Base-by-base conservation (phyloP, 768 basidiomycete genomes). In the Candolleomyces eurysporus region DNA sequence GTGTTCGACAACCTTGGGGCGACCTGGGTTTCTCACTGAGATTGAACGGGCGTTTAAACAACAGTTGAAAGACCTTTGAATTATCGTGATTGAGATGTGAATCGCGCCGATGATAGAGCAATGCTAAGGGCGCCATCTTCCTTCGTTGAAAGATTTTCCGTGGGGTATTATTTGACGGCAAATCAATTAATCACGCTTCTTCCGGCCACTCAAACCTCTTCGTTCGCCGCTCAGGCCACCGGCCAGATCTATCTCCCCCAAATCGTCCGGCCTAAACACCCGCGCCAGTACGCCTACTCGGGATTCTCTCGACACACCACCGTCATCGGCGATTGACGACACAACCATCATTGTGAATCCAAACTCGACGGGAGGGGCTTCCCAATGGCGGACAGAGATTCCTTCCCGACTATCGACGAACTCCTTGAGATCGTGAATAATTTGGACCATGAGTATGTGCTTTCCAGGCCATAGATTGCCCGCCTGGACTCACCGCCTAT, bases 141-240 rank as follows among this genome's bases (percentile, higher is more conserved):
- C 26, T 26, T 26, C 26, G 4, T 26, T 26, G 2, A 26, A 26
- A 26, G 26, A 26, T 26, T 26, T 26, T 26, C 26, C 26, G 4
- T 26, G 26, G 26, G 4, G 26, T 26, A 26, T 26, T 26, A 2
- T 2, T 2, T 26, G 26, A 43, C 59, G 48, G 50, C 49, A 9
- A 43, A 36, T 40, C n/a, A n/a, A n/a, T n/a, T n/a, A n/a, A n/a
- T n/a, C 59, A 53, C 36, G 16, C 52, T 55, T 43, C 54, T 55
- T 49, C 64, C 69, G 46, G 36, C 72, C 52, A 54, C 31, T 30
- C 5, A 32, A 31, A n/a, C 77, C 76, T 58, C 67, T 68, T 43
- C 73, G 75, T 52, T 78, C 78, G 10, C 77, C 77, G 45, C 68
- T 78, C n/a, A 71, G 78, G 32, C 75, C 75, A 2, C 62, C 70